Evolutionary conservation across 2,329 filamentous ascomycete species (phyloP).

Genomic region (Colletotrichum orchidophilum): DNA sequence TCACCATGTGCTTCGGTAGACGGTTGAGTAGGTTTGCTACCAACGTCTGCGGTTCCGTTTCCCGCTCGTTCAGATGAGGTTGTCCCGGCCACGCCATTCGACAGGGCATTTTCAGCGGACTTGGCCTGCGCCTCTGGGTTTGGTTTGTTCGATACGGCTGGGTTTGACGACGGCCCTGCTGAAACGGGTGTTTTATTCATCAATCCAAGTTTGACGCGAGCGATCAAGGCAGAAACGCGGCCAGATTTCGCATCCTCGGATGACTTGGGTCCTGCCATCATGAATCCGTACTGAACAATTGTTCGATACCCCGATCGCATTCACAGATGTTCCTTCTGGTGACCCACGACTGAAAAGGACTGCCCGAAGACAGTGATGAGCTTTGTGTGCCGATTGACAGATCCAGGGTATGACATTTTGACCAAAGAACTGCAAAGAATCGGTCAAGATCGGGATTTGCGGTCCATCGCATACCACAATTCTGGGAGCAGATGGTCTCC

Average conservation of each 20-base stretch:
- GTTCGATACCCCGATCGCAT: neutral
- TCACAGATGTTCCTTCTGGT: too few relatives aligned
- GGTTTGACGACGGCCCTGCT: neutral
- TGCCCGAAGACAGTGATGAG: neutral
- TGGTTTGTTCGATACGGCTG: neutral
- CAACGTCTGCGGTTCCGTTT: neutral
- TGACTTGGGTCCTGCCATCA: neutral
- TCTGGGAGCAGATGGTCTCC: neutral
- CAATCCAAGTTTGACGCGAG: neutral
- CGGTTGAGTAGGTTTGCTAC: neutral
- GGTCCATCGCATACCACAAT: fast-evolving
- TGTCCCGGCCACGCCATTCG: neutral
- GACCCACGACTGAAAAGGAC: neutral
- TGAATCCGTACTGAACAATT: neutral
- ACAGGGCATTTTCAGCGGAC: neutral
- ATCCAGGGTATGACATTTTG: neutral
- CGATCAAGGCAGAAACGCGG: neutral
- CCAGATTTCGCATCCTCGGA: neutral
- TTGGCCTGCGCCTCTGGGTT: neutral
- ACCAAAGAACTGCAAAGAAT: neutral
- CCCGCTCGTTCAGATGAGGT: neutral
- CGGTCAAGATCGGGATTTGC: neutral
- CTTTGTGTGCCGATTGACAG: neutral
- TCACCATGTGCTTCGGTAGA: neutral
- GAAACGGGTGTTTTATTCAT: neutral